phyloP scores from a whole-genome alignment of 2,329 filamentous ascomycete species.

The Rutstroemia sp. region DNA sequence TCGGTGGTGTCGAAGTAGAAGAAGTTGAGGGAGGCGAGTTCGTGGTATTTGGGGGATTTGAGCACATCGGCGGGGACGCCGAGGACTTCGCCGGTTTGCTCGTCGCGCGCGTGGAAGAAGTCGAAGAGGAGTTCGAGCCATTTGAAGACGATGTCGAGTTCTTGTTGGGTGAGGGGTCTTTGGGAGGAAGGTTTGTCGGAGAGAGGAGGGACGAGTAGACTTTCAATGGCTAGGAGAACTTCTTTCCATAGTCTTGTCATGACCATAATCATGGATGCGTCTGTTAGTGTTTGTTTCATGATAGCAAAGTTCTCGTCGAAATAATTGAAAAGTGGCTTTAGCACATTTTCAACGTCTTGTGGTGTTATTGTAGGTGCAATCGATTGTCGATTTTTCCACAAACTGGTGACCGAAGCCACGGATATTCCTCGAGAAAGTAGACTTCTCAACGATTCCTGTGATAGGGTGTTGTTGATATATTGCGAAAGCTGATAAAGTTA shows the following conservation, averaged over 20 bases:
- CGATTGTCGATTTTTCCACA: slow-evolving; percentile 55
- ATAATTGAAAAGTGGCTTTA: slow-evolving; percentile 82
- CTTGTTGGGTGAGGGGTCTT: slow-evolving; percentile 73
- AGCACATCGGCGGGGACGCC: slow-evolving; percentile 87
- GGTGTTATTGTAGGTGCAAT: slow-evolving; percentile 53
- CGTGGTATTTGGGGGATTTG: slow-evolving; percentile 97
- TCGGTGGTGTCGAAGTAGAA: slow-evolving; percentile 96
- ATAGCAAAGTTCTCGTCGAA: slow-evolving; percentile 99
- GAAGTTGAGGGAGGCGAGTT: slow-evolving; percentile 92
- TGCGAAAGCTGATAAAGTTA: slow-evolving; percentile 60
- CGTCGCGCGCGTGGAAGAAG: slow-evolving; percentile 92
- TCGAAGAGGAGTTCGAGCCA: slow-evolving; percentile 87
- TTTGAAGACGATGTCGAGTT: slow-evolving; percentile 89
- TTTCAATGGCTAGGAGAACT: slow-evolving; percentile 84
- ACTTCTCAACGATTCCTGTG: slow-evolving; percentile 67
- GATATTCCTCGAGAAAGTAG: slow-evolving; percentile 65
- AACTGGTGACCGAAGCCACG: slow-evolving; percentile 65
- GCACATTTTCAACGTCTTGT: slow-evolving; percentile 69
- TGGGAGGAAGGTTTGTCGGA: slow-evolving; percentile 92
- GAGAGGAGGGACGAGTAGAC: slow-evolving; percentile 81
- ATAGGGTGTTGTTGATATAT: slow-evolving; percentile 87
- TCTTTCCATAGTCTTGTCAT: slow-evolving; percentile 99
- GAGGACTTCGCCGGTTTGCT: slow-evolving; percentile 72
- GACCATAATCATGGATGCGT: slow-evolving; percentile 94
- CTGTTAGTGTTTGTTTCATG: slow-evolving; percentile 94